Percentiles rank a stretch among this genome's conserved stretches.
Evolutionary conservation across 2,329 filamentous ascomycete species (phyloP).

Genomic region (Fusarium sp.): DNA sequence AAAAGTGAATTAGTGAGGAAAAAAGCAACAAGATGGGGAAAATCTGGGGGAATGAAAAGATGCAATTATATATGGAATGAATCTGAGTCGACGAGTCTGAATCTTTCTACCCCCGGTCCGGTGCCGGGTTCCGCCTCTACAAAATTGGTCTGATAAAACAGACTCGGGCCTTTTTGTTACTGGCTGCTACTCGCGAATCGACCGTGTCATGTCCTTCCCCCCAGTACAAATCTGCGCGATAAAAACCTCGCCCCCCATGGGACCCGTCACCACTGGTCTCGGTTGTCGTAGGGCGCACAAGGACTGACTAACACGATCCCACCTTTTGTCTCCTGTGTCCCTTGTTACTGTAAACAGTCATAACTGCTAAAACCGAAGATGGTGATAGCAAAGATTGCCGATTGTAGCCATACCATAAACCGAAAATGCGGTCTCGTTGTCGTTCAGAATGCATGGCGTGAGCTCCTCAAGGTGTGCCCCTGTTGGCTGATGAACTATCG

Average conservation of each 20-base stretch:
- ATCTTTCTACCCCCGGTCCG: constrained; percentile 27
- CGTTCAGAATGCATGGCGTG: not conserved
- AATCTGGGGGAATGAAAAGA: not conserved
- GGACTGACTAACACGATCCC: not conserved
- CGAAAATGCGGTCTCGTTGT: not conserved
- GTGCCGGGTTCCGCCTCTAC: constrained; percentile 34
- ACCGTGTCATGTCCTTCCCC: constrained; percentile 9
- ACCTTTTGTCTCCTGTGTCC: not conserved
- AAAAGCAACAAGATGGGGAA: not conserved
- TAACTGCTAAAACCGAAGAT: too few relatives aligned
- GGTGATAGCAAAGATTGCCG: not conserved
- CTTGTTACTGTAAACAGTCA: not conserved
- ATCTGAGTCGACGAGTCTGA: constrained; percentile 18
- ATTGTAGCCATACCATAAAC: not conserved
- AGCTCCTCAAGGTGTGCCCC: not conserved
- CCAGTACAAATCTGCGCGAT: constrained; percentile 35
- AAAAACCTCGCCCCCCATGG: constrained; percentile 31
- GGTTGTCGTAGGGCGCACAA: not conserved
- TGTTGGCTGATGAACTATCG: not conserved
- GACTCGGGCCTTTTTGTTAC: constrained; percentile 14
- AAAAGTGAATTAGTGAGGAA: not conserved
- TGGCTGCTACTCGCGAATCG: constrained; percentile 26
- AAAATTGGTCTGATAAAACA: constrained; percentile 24
- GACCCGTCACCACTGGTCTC: not conserved
- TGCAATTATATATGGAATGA: constrained; percentile 12